These are phyloP conservation scores for Gilbertella persicaria DNA, from an alignment of 371 early-diverging fungal genomes.

Conservation along the genomic window DNA sequence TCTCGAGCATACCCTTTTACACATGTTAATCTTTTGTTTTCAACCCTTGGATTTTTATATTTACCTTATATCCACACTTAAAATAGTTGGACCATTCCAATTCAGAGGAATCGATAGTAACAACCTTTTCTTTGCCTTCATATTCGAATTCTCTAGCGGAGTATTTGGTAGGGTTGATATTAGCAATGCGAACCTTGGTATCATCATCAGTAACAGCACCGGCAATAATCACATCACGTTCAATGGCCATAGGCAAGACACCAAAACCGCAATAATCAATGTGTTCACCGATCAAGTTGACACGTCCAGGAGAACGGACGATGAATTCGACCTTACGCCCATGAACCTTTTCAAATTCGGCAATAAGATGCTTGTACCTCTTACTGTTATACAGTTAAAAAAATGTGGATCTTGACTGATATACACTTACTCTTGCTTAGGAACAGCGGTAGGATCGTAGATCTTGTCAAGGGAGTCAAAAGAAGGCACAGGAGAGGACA, in stretches of 20 bases:
- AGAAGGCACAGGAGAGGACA: constrained; percentile 40
- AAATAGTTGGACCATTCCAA: constrained; percentile 90
- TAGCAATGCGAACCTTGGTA: constrained; percentile 62
- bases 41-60: not conserved
- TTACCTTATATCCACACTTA: constrained; percentile 81
- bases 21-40: not conserved
- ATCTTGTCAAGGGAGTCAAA: constrained; percentile 41
- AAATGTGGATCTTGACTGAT: not conserved
- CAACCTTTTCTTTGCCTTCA: constrained; percentile 50
- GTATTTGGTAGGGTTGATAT: constrained; percentile 64
- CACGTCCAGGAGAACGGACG: constrained; percentile 90
- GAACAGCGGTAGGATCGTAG: constrained; percentile 36
- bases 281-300: constrained; percentile 96
- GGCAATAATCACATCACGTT: constrained; percentile 82
- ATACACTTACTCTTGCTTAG: constrained; percentile 42
- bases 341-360: constrained; percentile 61
- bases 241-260: constrained; percentile 96
- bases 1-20: constrained; percentile 68
- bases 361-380: constrained; percentile 60
- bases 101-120: constrained; percentile 68
- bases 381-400: constrained; percentile 21
- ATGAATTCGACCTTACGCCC: constrained; percentile 76
- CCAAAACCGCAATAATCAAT: constrained; percentile 95
- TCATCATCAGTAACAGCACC: constrained; percentile 57
- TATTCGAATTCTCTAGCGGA: constrained; percentile 62